Evolutionary conservation across 306 rosid genomes (phyloP), one percentile per base, ranked within the genome.

Genomic region (Begonia fuchsioides): DNA sequence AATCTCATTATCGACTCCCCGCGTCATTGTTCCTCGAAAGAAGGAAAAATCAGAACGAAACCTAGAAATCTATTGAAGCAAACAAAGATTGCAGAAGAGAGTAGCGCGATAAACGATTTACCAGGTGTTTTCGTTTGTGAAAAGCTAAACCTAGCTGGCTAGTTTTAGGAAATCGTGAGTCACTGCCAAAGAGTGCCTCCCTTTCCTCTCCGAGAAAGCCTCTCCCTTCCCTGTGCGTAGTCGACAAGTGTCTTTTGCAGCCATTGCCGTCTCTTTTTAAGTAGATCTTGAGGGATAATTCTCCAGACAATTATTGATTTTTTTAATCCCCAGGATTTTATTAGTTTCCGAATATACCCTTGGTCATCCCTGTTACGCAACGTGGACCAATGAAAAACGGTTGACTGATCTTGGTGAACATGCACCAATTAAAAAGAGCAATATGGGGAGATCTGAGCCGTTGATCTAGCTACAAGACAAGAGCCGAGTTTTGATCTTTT

Each of bases 171-270:
- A 26, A 26, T 26, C 35, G 35, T 26, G 35, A 26, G 35, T 26
- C 35, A 26, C 35, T 26, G 35, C 8, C 35, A 2, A 5, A 26
- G 35, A 2, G 35, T 47, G 11, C n/a, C 50, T 47, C 50, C 17
- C 50, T 47, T 11, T 47, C 50, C 17, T 3, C 17, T 17, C 26
- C 62, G 63, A 52, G 66, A 17, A 53, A 32, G 47, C 74, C 13
- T 43, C 59, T 26, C 17, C 12, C 59, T 26, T 16, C 12, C 43
- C 17, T 49, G 39, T 68, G 78, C 63, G 65, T 75, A 17, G 49
- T 49, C 72, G 85, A 76, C 95, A 86, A 76, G 95, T 81, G 95
- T 81, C 87, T 65, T 43, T 32, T 39, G 68, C 58, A 15, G 64
- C 58, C 63, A 51, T 14, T 55, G 59, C 82, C 56, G 70, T 67